Base-by-base conservation (phyloP, 208 protist species). In the Wallacemonas sp. region DNA sequence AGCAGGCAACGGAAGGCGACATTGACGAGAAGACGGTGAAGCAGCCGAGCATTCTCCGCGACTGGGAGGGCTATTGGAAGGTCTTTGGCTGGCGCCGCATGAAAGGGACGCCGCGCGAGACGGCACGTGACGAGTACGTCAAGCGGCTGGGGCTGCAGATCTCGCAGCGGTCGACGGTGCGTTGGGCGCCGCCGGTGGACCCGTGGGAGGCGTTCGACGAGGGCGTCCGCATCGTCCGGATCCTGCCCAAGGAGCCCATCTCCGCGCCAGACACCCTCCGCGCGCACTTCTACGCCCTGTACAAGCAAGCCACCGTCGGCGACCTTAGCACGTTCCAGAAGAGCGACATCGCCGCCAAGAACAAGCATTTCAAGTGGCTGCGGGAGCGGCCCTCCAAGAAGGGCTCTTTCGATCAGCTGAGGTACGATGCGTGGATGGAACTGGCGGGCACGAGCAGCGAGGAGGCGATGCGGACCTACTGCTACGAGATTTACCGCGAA, bases 1-100 rank as follows among this genome's bases (percentile, higher is more conserved):
- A 98, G 83, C 96, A 98, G 78, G 94, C 82, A 27, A 97, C 87
- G 14, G 89, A 88, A 39, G 96, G 96, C 19, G 90, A 97, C 54
- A 79, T 90, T 33, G 81, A 61, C 46, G 85, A 92, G 64, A 56
- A 85, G 47, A 86, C 90, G 65, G 81, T 88, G 26, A 68, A 69
- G 62, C 74, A 74, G 39, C 74, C 74, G 17, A 74, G 33, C 46
- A 19, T 80, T 21, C 32, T 80, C 23, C 68, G 74, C 43, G 74
- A 80, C 58, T 80, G 74, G 74, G 74, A 80, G 64, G 69, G 74
- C 43, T 80, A 75, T 64, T 93, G 91, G 77, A 98, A 98, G 83
- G 96, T 93, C 76, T 83, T 96, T 52, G 93, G 90, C 19, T 97
- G 95, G 92, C 83, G 93, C 54, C 74, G 64, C 39, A 49, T 67